Evolutionary conservation across 1,139 yeast species (phyloP), one percentile per base, ranked within the genome.

Genomic region (Hansenula lynferdii): DNA sequence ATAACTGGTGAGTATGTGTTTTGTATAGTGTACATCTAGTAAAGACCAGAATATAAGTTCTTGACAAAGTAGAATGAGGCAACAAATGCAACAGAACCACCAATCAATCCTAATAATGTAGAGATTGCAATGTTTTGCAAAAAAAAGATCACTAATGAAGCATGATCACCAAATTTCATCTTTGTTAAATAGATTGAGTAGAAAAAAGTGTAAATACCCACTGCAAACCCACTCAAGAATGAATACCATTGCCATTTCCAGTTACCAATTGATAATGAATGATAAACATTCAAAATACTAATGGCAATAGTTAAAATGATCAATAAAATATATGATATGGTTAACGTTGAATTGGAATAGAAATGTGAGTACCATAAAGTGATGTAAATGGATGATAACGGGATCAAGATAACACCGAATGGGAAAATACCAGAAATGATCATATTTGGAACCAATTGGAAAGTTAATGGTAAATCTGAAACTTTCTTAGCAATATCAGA

Each of bases 161-260:
- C 49, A 19, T 32, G 37, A 27, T 53, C 56, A 31, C 57, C 57
- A 40, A 53, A 53, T 20, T 39, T 49, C 37, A 48, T 42, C 15
- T 47, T 47, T 12, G 55, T 53, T 17, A 53, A 34, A 31, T 53
- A 43, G 34, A 51, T 40, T 1, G 56, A 43, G 37, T 51, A 51
- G 2, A 34, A 17, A 34, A 53, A 53, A 0, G 54, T 39, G 35
- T 48, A 51, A 12, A 44, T 22, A 22, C 54, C 56, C n/a, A 53
- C 37, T 16, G 52, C 43, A 6, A 42, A 30, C 4, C 57, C 57
- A 39, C 48, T 45, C 12, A 48, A 29, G 44, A 51, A 53, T 8
- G 48, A 39, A 28, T 44, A 44, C 55, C 54, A 49, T 12, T 45
- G 44, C 57, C 57, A 53, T 28, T 45, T 48, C 54, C 55, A 49